phyloP scores from a whole-genome alignment of 1,284 basidiomycete genomes.

The Meripilus lineatus region DNA sequence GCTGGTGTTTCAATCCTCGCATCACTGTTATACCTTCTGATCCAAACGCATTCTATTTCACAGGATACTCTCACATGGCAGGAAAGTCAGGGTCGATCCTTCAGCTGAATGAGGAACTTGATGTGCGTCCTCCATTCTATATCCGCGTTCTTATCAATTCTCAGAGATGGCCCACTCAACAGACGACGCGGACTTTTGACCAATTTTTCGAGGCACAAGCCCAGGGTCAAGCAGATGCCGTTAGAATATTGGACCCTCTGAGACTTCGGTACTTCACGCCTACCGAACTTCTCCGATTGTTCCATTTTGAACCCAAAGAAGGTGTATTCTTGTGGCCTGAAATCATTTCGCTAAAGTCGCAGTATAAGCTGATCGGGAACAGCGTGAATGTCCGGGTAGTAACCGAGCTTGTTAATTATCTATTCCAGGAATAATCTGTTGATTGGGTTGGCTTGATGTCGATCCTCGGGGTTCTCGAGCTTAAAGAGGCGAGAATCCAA shows the following conservation, averaged over 20 bases:
- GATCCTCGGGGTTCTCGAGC: too few relatives aligned
- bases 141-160: conserved; percentile 7
- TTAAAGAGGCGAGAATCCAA: too few relatives aligned
- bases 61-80: conserved; percentile 72
- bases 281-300: conserved; percentile 62
- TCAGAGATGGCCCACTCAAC: background rate
- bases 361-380: conserved; percentile 73
- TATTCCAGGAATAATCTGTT: conserved; percentile 34
- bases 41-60: background rate
- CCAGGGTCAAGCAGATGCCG: conserved; percentile 35
- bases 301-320: conserved; percentile 47
- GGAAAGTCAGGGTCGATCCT: conserved; percentile 72
- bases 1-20: conserved; percentile 30
- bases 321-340: conserved; percentile 67
- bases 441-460: too few relatives aligned
- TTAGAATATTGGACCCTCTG: conserved; percentile 52
- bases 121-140: conserved; percentile 40
- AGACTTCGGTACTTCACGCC: conserved; percentile 70
- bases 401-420: conserved; percentile 46
- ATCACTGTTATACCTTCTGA: background rate
- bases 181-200: conserved; percentile 64
- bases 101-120: conserved; percentile 59
- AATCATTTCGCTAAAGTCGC: conserved; percentile 53
- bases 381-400: conserved; percentile 75
- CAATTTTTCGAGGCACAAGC: conserved; percentile 46